A percentile compares a stretch with the other conserved stretches of the same genome.
These are phyloP conservation scores for Canariomyces notabilis DNA, from an alignment of 2,329 filamentous ascomycete species.

Conservation along the genomic window DNA sequence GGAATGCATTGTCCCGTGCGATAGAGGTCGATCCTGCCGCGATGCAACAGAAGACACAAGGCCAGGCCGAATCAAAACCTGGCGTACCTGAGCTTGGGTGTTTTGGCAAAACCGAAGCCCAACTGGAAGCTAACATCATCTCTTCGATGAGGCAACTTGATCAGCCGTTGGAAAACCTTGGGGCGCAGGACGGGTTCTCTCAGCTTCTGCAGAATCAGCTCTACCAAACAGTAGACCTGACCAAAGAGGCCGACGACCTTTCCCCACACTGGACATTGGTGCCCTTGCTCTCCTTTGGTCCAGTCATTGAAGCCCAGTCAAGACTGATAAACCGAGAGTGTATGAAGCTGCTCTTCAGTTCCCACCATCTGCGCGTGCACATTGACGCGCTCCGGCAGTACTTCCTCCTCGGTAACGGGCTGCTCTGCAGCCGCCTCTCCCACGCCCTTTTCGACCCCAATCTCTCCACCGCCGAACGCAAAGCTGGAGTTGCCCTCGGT, in stretches of 20 bases:
- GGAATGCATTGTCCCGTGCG: slow-evolving; percentile 36
- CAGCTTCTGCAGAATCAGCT: slow-evolving; percentile 38
- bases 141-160: slow-evolving; percentile 47
- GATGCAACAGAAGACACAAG: slow-evolving; percentile 13
- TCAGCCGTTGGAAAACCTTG: slow-evolving; percentile 30
- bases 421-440: slow-evolving; percentile 74
- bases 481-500: slow-evolving; percentile 61
- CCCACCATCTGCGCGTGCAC: slow-evolving; percentile 67
- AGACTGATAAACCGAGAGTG: slow-evolving; percentile 72
- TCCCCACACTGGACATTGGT: slow-evolving; percentile 54
- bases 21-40: slow-evolving; percentile 21
- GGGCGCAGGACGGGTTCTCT: slow-evolving; percentile 34
- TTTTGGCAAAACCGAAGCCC: slow-evolving; percentile 43
- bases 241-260: slow-evolving; percentile 25
- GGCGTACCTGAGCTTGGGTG: slow-evolving; percentile 34
- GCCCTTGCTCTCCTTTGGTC: slow-evolving; percentile 69
- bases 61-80: slow-evolving; percentile 1
- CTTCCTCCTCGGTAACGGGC: slow-evolving; percentile 77
- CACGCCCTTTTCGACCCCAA: slow-evolving; percentile 82
- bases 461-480: slow-evolving; percentile 71
- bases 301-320: slow-evolving; percentile 68
- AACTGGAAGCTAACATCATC: slow-evolving; percentile 45
- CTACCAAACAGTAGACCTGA: slow-evolving; percentile 22
- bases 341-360: slow-evolving; percentile 67
- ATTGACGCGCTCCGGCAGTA: slow-evolving; percentile 72